Conservation (phyloP, 2,329 filamentous ascomycete species). For the Leptographium flavum region DNA sequence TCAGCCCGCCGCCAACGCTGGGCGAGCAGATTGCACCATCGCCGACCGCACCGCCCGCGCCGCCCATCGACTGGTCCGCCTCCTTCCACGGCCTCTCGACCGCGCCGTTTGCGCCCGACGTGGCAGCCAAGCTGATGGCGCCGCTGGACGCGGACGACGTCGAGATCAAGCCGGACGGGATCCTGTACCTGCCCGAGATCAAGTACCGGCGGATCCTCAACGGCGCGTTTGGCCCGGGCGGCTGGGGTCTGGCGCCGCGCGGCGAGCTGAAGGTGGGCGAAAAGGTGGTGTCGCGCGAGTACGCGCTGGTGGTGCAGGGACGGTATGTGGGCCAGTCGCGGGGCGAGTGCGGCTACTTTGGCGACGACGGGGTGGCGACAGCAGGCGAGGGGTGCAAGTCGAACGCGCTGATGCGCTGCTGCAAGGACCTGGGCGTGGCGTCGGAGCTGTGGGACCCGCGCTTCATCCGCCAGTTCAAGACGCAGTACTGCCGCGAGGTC, state of each 20-base stretch:
- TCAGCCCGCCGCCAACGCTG: too few relatives aligned
- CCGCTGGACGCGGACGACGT: conserved; percentile 61
- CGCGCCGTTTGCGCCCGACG: conserved; percentile 55
- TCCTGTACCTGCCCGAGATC: conserved; percentile 93
- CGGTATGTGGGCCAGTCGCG: conserved; percentile 87
- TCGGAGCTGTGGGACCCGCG: conserved; percentile 94
- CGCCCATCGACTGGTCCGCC: conserved; percentile 58
- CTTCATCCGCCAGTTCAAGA: conserved; percentile 74
- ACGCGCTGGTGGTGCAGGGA: conserved; percentile 77
- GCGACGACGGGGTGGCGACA: conserved; percentile 77
- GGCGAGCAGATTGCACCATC: too few relatives aligned
- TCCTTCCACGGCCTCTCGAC: conserved; percentile 70
- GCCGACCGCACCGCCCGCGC: neutral
- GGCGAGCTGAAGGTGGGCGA: conserved; percentile 76
- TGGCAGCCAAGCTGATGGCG: conserved; percentile 51
- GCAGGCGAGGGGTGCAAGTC: conserved; percentile 96
- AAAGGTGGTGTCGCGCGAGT: conserved; percentile 74
- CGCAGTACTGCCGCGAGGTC: conserved; percentile 57
- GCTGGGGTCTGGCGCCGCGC: conserved; percentile 84
- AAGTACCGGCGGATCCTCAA: conserved; percentile 91
- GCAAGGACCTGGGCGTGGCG: conserved; percentile 91
- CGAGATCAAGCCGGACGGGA: conserved; percentile 95
- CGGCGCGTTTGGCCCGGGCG: conserved; percentile 81
- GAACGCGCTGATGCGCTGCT: conserved; percentile 94
- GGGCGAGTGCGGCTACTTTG: conserved; percentile 91